Evolutionary conservation across 1,139 yeast genomes (phyloP).

Genomic region (Candida glucosophila): DNA sequence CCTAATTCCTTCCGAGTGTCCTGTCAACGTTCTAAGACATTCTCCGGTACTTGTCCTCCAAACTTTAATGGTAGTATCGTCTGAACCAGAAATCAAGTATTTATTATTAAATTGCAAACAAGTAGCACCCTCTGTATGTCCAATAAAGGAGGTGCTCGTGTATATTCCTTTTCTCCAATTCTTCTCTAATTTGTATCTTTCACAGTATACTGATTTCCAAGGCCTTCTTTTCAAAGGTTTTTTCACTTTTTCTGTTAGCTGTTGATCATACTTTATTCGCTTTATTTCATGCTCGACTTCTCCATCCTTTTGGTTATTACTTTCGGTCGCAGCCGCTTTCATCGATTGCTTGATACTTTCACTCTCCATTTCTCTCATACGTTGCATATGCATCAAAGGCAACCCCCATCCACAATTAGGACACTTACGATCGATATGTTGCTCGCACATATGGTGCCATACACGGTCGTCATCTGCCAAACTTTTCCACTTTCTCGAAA

Average conservation of each 20-base stretch:
- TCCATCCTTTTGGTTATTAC: constrained; percentile 3
- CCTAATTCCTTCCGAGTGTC: constrained; percentile 81
- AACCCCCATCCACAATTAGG: constrained; percentile 99
- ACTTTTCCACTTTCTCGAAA: constrained; percentile 73
- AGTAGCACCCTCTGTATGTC: constrained; percentile 84
- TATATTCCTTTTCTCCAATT: constrained; percentile 89
- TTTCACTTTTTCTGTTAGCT: constrained; percentile 5
- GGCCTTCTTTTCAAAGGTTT: constrained; percentile 44
- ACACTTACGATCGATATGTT: constrained; percentile 93
- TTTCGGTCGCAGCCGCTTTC: constrained; percentile 15
- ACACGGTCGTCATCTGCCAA: constrained; percentile 94
- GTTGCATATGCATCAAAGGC: constrained; percentile 79
- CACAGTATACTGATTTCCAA: constrained; percentile 93
- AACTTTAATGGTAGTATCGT: constrained; percentile 78
- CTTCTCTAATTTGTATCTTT: constrained; percentile 80
- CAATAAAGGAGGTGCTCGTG: constrained; percentile 55
- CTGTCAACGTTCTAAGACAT: constrained; percentile 65
- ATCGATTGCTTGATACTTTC: constrained; percentile 18
- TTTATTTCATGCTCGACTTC: constrained; percentile 9
- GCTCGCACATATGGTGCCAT: constrained; percentile 98
- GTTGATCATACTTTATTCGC: constrained; percentile 6
- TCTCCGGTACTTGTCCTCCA: constrained; percentile 84
- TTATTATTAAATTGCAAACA: constrained; percentile 76
- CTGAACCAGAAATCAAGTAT: constrained; percentile 81
- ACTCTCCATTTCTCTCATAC: constrained; percentile 47